Conservation (phyloP, 2,329 filamentous ascomycete species). For the Arthroderma sp. region DNA sequence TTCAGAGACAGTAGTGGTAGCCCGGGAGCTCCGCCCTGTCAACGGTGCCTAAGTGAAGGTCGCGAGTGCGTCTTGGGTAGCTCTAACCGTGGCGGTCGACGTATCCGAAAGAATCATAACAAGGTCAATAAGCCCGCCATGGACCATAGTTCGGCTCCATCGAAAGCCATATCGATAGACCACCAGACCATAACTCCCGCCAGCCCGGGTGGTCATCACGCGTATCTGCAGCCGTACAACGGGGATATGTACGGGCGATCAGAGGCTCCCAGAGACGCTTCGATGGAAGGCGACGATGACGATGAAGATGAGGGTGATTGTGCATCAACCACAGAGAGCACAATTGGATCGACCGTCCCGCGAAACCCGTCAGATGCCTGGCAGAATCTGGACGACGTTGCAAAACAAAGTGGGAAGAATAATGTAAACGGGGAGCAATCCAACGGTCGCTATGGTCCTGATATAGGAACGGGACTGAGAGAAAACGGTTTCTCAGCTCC, state of each 20-base stretch:
- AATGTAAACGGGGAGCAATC: constrained; percentile 13
- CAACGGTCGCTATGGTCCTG: constrained; percentile 14
- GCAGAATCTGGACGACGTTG: constrained; percentile 35
- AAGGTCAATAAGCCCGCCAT: not conserved
- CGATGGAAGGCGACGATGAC: constrained; percentile 3
- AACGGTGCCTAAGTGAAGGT: constrained; percentile 44
- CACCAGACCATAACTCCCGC: not conserved
- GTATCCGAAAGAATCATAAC: constrained; percentile 37
- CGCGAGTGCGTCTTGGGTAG: constrained; percentile 47
- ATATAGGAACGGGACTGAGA: constrained; percentile 5
- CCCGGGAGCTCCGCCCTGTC: constrained; percentile 41
- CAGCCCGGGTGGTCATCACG: not conserved
- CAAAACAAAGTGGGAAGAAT: constrained; percentile 19
- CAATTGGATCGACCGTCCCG: constrained; percentile 29
- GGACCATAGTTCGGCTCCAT: not conserved
- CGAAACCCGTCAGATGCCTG: constrained; percentile 37
- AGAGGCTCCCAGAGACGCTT: not conserved
- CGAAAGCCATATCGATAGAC: not conserved
- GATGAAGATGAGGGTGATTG: constrained; percentile 25
- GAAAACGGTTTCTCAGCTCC: not conserved
- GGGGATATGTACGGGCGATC: not conserved
- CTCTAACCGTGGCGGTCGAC: constrained; percentile 46
- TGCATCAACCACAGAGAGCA: constrained; percentile 23
- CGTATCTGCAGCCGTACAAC: not conserved
- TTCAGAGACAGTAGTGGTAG: constrained; percentile 33